These are phyloP conservation scores for Termitomyces bulborhizus DNA, from an alignment of 768 basidiomycete species.

Conservation along the genomic window DNA sequence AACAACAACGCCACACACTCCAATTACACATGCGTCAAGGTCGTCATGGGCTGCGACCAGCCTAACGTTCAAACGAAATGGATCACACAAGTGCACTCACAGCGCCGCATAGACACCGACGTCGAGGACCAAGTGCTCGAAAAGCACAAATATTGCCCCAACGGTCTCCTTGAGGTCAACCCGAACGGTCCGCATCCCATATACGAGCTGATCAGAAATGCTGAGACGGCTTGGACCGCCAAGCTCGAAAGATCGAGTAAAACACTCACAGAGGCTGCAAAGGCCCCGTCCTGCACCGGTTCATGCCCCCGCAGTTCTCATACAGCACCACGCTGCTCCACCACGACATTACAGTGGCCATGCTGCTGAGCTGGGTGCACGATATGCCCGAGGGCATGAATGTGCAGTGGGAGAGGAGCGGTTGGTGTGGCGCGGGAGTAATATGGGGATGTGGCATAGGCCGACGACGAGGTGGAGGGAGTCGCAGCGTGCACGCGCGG, in stretches of 20 bases:
- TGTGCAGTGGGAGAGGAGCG: slow-evolving; percentile 51
- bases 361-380: slow-evolving; percentile 38
- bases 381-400: slow-evolving; percentile 33
- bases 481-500: slow-evolving; percentile 38
- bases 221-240: slow-evolving; percentile 57
- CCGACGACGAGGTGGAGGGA: slow-evolving; percentile 35
- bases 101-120: no score
- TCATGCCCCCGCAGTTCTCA: slow-evolving; percentile 46
- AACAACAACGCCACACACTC: background rate
- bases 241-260: slow-evolving; percentile 64
- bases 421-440: slow-evolving; percentile 67
- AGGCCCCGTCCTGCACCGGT: slow-evolving; percentile 37
- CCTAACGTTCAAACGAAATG: no score
- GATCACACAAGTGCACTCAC: no score
- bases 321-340: slow-evolving; percentile 42
- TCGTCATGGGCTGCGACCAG: no score
- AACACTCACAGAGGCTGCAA: slow-evolving; percentile 63
- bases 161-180: slow-evolving; percentile 74
- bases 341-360: slow-evolving; percentile 43
- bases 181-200: slow-evolving; percentile 66
- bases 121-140: no score
- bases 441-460: slow-evolving; percentile 54
- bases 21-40: no score
- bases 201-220: slow-evolving; percentile 64
- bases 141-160: no score